Evolutionary conservation across 139 green algal species (phyloP), one percentile per base, ranked within the genome.

Genomic region (Chlamydomonas incerta): DNA sequence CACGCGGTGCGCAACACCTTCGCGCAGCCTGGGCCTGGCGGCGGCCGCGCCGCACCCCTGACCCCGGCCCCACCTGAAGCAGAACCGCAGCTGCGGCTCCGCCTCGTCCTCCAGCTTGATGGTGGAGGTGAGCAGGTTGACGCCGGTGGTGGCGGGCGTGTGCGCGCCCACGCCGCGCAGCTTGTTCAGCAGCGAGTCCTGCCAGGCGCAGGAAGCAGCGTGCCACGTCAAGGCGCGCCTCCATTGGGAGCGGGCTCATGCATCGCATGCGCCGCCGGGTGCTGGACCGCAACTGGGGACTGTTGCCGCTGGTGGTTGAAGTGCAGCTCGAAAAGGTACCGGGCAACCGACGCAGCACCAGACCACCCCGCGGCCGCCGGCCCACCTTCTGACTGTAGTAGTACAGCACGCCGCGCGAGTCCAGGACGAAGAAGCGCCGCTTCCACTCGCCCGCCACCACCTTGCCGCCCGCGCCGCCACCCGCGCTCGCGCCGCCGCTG

Each of bases 351-450:
- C n/a, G n/a, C n/a, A n/a, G n/a, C n/a, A n/a, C n/a, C n/a, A n/a
- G n/a, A n/a, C n/a, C n/a, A n/a, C n/a, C n/a, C n/a, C n/a, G n/a
- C n/a, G n/a, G n/a, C n/a, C n/a, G n/a, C n/a, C n/a, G n/a, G n/a
- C n/a, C n/a, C n/a, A 93, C 89, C 88, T 96, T 96, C 26, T 90
- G 91, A 24, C 77, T 92, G 90, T 95, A 95, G 90, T 96, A 96
- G 86, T 93, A 95, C 46, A 96, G 90, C 82, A 93, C 88, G 29
- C 95, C 95, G 2, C 81, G 72, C 67, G 77, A 91, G 91, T 99
- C 96, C 33, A 99, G 89, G 60, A 98, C 94, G 81, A 99, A 98
- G 91, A 96, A 98, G 46, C 96, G 91, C 50, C 94, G 90, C 89
- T 97, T 96, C 94, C 93, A 98, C 52, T 97, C 94, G n/a, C 77